Evolutionary conservation across 2,329 filamentous ascomycete species (phyloP).

Genomic region (Hypoxylon sp.): DNA sequence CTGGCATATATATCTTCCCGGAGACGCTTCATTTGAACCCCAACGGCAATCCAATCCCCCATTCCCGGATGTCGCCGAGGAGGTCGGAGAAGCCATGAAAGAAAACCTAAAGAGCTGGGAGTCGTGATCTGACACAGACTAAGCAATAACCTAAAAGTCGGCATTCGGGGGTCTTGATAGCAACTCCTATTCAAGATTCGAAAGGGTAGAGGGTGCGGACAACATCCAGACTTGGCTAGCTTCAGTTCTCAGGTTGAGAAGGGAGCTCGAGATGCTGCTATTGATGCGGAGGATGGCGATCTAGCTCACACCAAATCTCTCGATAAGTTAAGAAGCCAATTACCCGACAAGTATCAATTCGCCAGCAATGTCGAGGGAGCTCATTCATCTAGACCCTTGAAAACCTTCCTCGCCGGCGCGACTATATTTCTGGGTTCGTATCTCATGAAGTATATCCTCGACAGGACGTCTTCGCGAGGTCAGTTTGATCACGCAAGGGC

Average conservation of each 20-base stretch:
- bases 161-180: slow-evolving; percentile 81
- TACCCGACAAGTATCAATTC: slow-evolving; percentile 54
- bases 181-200: slow-evolving; percentile 79
- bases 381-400: slow-evolving; percentile 52
- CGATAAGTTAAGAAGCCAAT: slow-evolving; percentile 57
- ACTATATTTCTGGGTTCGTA: slow-evolving; percentile 92
- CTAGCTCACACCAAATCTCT: slow-evolving; percentile 63
- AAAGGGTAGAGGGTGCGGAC: slow-evolving; percentile 57
- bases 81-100: slow-evolving; percentile 61
- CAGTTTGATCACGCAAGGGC: slow-evolving; percentile 80
- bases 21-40: slow-evolving; percentile 81
- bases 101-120: slow-evolving; percentile 58
- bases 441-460: slow-evolving; percentile 79
- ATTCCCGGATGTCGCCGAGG: slow-evolving; percentile 80
- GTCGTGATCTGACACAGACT: slow-evolving; percentile 68
- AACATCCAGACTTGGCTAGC: slow-evolving; percentile 64
- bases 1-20: slow-evolving; percentile 78
- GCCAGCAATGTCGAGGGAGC: slow-evolving; percentile 42
- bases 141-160: slow-evolving; percentile 78
- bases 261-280: slow-evolving; percentile 41
- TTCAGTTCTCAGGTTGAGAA: slow-evolving; percentile 66
- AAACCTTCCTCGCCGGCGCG: slow-evolving; percentile 86
- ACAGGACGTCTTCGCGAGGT: slow-evolving; percentile 64
- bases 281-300: slow-evolving; percentile 52
- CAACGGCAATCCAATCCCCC: slow-evolving; percentile 86